Percentiles rank a stretch among this genome's conserved stretches.
Evolutionary conservation across 2,329 filamentous ascomycete genomes (phyloP).

Genomic region (Boeremia lycopersici): DNA sequence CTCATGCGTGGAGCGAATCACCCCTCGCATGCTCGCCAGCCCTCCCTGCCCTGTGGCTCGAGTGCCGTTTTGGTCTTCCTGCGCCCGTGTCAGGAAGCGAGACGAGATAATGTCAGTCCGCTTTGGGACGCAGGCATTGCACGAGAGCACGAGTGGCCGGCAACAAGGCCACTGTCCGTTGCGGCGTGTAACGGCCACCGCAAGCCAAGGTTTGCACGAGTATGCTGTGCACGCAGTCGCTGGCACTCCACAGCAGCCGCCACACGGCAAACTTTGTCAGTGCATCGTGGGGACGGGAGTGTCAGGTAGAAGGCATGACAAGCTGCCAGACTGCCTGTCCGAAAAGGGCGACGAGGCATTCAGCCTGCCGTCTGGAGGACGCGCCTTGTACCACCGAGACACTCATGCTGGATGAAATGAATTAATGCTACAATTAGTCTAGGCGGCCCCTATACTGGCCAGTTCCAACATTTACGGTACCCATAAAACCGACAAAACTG

Average conservation of each 20-base stretch:
- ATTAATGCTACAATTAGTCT: slow-evolving; percentile 20
- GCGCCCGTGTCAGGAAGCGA: slow-evolving; percentile 19
- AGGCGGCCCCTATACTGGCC: slow-evolving; percentile 12
- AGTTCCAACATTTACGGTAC: slow-evolving; percentile 14
- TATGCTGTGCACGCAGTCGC: slow-evolving; percentile 21
- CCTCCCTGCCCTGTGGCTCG: slow-evolving; percentile 23
- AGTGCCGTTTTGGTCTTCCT: slow-evolving; percentile 26
- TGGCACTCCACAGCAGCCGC: slow-evolving; percentile 33
- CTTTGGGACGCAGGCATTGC: slow-evolving; percentile 12
- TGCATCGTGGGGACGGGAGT: slow-evolving; percentile 13
- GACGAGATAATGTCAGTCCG: slow-evolving; percentile 21
- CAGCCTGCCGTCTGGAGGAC: neutral
- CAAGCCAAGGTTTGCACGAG: slow-evolving; percentile 15
- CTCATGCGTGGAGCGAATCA: slow-evolving; percentile 31
- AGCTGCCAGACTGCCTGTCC: neutral
- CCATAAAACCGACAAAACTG: slow-evolving; percentile 14
- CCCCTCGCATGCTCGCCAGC: slow-evolving; percentile 15
- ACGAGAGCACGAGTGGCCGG: slow-evolving; percentile 10
- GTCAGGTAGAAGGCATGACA: slow-evolving; percentile 13
- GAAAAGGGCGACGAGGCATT: neutral
- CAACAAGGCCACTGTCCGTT: slow-evolving; percentile 4
- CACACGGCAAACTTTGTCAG: slow-evolving; percentile 14
- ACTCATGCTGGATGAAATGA: slow-evolving; percentile 4
- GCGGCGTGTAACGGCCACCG: slow-evolving; percentile 7
- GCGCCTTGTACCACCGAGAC: neutral